Evolutionary conservation across 305 asterid genomes (phyloP), one percentile per base, ranked within the genome.

Genomic region (Caryopteris hybrid): DNA sequence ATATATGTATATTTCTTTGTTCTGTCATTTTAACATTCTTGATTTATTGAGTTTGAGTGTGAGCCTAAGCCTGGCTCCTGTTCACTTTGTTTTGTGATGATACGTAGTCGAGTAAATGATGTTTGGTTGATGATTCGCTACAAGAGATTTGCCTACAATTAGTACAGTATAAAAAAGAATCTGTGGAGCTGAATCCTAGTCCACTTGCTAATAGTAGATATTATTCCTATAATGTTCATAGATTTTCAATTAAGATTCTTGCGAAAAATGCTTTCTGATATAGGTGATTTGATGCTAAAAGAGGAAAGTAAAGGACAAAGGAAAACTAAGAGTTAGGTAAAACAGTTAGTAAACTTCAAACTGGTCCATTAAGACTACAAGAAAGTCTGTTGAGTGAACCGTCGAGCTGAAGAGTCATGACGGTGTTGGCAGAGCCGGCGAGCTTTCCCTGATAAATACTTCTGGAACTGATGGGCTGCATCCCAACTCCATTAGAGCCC

Each of bases 401-500:
- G 53, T 76, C 58, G 45, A 82, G 77, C 61, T 82, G 84, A 48
- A 76, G 81, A 17, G 86, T 79, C 82, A 82, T 76, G 31, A 82
- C 80, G 1, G 78, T 74, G 68, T 71, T 56, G 9, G 86, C 82
- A 3, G 86, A 74, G 42, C 86, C 86, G 8, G 73, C 75, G 11
- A 77, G 71, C 64, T 53, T 74, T 12, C 84, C 83, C 80, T 76
- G 4, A 76, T 65, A 43, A 79, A 80, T 25, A 74, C 83, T 2
- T 80, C 77, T 0, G 85, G 88, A 18, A 83, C 84, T 0, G 78
- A 43, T 2, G 84, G 84, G 73, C 76, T 76, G 71, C 86, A 74
- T 3, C 86, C 84, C 18, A 81, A 58, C 72, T 74, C 72, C 73
- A 64, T 71, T n/a, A 81, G 56, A 9, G 80, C 79, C 66, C 71